Conservation (phyloP, 2,329 filamentous ascomycete species). For the Aureobasidium mangrovei region DNA sequence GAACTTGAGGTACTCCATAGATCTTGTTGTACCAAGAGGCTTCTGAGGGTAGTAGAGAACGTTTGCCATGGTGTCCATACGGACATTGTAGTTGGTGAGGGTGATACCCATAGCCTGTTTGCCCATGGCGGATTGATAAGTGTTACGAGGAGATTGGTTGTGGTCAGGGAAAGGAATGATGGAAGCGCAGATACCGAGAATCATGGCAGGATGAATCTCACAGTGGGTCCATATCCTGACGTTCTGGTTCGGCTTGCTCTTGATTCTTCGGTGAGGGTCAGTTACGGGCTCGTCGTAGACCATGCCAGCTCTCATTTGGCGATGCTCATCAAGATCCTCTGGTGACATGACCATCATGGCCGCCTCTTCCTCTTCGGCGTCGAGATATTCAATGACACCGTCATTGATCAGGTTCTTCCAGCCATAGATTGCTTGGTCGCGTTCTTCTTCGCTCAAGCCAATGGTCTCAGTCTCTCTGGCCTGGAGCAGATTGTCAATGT, state of each 20-base stretch:
- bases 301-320: slow-evolving; percentile 28
- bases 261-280: slow-evolving; percentile 78
- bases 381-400: slow-evolving; percentile 89
- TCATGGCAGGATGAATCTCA: slow-evolving; percentile 99
- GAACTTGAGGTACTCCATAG: slow-evolving; percentile 99
- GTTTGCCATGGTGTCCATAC: slow-evolving; percentile 99
- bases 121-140: slow-evolving; percentile 98
- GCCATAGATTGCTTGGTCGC: slow-evolving; percentile 57
- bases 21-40: slow-evolving; percentile 86
- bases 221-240: slow-evolving; percentile 96
- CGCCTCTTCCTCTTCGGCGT: slow-evolving; percentile 96
- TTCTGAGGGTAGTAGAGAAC: slow-evolving; percentile 99
- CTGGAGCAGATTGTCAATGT: slow-evolving; percentile 66
- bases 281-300: slow-evolving; percentile 50
- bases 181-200: slow-evolving; percentile 93
- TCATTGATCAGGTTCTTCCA: slow-evolving; percentile 80
- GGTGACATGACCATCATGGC: slow-evolving; percentile 99
- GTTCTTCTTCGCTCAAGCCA: slow-evolving; percentile 51
- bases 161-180: slow-evolving; percentile 99
- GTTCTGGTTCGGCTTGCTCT: slow-evolving; percentile 75
- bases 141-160: slow-evolving; percentile 96
- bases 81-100: slow-evolving; percentile 89
- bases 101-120: slow-evolving; percentile 99
- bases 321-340: slow-evolving; percentile 69
- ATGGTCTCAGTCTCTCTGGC: slow-evolving; percentile 56